Evolutionary conservation across 768 basidiomycete species (phyloP).

Genomic region (Russula sp.): DNA sequence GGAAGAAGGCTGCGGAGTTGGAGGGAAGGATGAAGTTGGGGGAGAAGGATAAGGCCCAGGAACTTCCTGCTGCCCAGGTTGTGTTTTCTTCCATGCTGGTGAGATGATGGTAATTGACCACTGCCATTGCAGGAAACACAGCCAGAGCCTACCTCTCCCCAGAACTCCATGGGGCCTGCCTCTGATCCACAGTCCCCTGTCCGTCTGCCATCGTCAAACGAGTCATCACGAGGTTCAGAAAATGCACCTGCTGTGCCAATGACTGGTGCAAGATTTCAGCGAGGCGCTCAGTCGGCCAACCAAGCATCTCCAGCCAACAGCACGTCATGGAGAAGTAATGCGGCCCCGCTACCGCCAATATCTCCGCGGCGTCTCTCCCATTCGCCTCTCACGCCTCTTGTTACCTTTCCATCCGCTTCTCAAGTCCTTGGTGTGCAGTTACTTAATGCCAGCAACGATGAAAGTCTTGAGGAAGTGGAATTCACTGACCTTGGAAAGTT

Average conservation of each 20-base stretch:
- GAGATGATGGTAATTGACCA: not conserved
- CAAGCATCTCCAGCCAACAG: not conserved
- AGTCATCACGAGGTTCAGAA: slow-evolving; percentile 23
- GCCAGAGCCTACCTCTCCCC: not conserved
- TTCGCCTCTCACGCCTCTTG: slow-evolving; percentile 30
- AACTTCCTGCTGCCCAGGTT: not conserved
- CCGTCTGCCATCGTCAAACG: slow-evolving; percentile 26
- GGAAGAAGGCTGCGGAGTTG: slow-evolving; percentile 68
- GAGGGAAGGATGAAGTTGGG: slow-evolving; percentile 54
- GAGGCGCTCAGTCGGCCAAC: slow-evolving; percentile 12
- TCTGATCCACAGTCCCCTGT: slow-evolving; percentile 10
- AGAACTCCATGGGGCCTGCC: not conserved
- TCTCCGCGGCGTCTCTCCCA: slow-evolving; percentile 25
- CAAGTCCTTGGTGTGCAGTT: slow-evolving; percentile 30
- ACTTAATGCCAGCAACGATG: slow-evolving; percentile 41
- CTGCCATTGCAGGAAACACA: slow-evolving; percentile 1
- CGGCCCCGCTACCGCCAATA: slow-evolving; percentile 29
- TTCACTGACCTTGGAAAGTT: slow-evolving; percentile 72
- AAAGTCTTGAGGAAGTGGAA: slow-evolving; percentile 72
- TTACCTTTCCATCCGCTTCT: slow-evolving; percentile 26
- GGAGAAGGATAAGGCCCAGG: not conserved
- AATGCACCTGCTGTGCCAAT: slow-evolving; percentile 1
- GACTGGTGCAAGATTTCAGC: slow-evolving; percentile 19
- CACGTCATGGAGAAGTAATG: slow-evolving; percentile 63
- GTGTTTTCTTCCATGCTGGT: not conserved